phyloP scores from a whole-genome alignment of 441 rosid genomes.

The Eruca vesicaria region DNA sequence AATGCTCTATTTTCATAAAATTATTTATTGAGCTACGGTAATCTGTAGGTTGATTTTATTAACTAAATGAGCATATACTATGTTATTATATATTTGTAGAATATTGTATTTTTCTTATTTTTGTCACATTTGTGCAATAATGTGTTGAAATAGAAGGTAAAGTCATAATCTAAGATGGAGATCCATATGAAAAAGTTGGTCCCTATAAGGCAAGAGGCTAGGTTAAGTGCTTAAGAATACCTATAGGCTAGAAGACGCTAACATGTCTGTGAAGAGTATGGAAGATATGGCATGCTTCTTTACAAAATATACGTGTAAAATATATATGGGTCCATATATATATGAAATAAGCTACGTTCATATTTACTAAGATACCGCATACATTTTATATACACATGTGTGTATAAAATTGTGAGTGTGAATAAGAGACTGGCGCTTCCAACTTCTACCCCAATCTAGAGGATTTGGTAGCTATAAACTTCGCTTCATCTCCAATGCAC shows the following conservation, averaged over 20 bases:
- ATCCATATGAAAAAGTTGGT: slow-evolving; percentile 30
- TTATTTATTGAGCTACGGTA: neutral
- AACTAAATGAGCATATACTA: neutral
- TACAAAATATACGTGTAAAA: neutral
- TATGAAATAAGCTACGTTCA: neutral
- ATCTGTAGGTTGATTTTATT: neutral
- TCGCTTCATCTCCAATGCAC: slow-evolving; percentile 26
- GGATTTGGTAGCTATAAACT: slow-evolving; percentile 30
- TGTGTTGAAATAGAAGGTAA: slow-evolving; percentile 32
- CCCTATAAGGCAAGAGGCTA: slow-evolving; percentile 38
- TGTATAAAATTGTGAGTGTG: slow-evolving; percentile 19
- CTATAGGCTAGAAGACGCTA: slow-evolving; percentile 15
- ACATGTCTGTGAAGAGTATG: slow-evolving; percentile 28
- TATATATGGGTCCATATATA: neutral
- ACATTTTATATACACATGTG: slow-evolving; percentile 14
- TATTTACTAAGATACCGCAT: neutral
- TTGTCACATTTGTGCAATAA: slow-evolving; percentile 12
- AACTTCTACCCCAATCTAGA: slow-evolving; percentile 22
- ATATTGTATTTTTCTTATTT: neutral
- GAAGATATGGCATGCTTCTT: slow-evolving; percentile 34
- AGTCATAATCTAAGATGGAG: slow-evolving; percentile 22
- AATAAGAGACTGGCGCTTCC: slow-evolving; percentile 10
- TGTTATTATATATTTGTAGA: neutral
- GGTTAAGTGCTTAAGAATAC: slow-evolving; percentile 30
- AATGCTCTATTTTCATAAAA: neutral